Conservation (phyloP, 208 protist species). For the Crithidia brevicula region DNA sequence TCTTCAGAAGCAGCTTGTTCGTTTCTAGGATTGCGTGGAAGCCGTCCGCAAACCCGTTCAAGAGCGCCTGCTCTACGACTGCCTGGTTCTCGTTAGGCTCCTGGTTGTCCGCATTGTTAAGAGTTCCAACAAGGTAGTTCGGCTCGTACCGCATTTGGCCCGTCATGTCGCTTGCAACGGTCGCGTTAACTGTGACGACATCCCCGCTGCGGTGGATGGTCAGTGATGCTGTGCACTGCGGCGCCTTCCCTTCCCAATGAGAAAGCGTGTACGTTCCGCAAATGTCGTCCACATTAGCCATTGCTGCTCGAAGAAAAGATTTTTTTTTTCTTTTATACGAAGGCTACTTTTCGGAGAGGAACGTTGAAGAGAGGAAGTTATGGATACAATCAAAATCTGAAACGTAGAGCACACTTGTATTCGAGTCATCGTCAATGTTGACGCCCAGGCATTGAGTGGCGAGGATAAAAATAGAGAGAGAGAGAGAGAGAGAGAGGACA, state of each 20-base stretch:
- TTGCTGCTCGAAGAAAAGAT: not conserved
- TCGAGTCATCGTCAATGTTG: too few species aligned
- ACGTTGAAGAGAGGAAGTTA: not conserved
- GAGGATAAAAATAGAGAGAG: too few species aligned
- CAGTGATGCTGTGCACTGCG: slow-evolving; percentile 36
- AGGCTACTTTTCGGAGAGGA: too few species aligned
- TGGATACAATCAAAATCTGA: too few species aligned
- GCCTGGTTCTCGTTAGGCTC: slow-evolving; percentile 43
- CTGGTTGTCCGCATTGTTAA: slow-evolving; percentile 48
- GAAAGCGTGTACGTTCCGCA: slow-evolving; percentile 58
- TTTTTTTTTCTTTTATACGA: too few species aligned
- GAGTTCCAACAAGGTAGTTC: slow-evolving; percentile 37
- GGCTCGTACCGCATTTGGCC: slow-evolving; percentile 42
- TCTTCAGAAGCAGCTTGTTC: slow-evolving; percentile 55
- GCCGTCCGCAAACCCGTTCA: slow-evolving; percentile 49
- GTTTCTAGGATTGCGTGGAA: slow-evolving; percentile 45
- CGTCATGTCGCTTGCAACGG: slow-evolving; percentile 53
- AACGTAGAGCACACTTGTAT: not conserved
- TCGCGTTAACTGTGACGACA: slow-evolving; percentile 35
- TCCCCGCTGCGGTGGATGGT: slow-evolving; percentile 40
- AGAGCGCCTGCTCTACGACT: slow-evolving; percentile 53
- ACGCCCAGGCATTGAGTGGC: too few species aligned
- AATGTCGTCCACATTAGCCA: slow-evolving; percentile 44
- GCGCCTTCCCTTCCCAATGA: slow-evolving; percentile 48
- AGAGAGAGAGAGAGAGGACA: too few species aligned